Base-by-base conservation (phyloP, 805 yeast genomes). In the Candida maltosa region DNA sequence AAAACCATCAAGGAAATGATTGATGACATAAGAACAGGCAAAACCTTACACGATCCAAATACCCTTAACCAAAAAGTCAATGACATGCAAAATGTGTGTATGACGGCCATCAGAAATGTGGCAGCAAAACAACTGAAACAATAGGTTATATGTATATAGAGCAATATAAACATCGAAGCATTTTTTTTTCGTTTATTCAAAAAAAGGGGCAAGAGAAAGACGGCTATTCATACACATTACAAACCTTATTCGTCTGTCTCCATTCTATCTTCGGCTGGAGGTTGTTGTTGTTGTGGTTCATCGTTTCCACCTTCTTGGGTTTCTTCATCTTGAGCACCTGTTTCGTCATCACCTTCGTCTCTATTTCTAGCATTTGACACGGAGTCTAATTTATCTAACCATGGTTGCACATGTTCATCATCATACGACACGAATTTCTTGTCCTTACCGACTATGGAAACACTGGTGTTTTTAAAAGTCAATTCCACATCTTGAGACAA, bases 401-500 rank as follows among this genome's bases (percentile, higher is more conserved):
- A 87, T 43, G 76, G 86, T 46, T 77, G 81, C 25, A 89, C 96
- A 17, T 73, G 79, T 31, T 87, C 97, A 50, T 88, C 95, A 45
- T 93, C 97, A 48, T 84, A 81, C 37, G 84, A 65, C 17, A 80
- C 77, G 63, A 91, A 88, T 16, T 78, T 75, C 27, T 73, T 70
- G 47, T 78, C 94, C 45, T 76, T 70, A 22, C 97, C 96, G n/a
- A 91, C 97, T 33, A 88, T 77, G 30, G 96, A 94, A 45, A 93
- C 85, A 1, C 95, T 83, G 4, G 97, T 85, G 64, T 93, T 93
- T 42, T 80, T 77, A 35, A 73, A 66, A 26, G 81, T 87, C 57
- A 93, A 75, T 57, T 93, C 95, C 57, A 87, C 89, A 59, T 93
- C 99, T 62, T 89, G 96, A 11, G 93, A 80, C 49, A 93, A 70